A percentile compares a stretch with the other conserved stretches of the same genome.
phyloP scores from a whole-genome alignment of 331 rosid species.

The Acacia pycnantha region DNA sequence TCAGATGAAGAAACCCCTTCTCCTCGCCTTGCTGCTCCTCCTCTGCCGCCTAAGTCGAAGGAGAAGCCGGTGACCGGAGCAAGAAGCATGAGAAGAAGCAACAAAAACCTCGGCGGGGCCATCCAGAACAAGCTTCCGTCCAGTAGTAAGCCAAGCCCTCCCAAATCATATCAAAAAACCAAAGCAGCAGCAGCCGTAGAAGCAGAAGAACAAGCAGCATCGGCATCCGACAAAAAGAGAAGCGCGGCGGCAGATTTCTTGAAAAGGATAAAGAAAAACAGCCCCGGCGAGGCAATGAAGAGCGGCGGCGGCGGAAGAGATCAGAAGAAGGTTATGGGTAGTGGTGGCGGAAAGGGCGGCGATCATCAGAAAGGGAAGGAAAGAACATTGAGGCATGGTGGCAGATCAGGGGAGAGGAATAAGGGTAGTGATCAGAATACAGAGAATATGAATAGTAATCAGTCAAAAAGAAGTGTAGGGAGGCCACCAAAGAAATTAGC shows the following conservation, averaged over 20 bases:
- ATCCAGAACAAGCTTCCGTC: conserved; percentile 26
- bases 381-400: conserved; percentile 39
- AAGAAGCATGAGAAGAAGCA: conserved; percentile 68
- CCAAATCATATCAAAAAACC: conserved; percentile 36
- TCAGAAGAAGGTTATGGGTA: conserved; percentile 48
- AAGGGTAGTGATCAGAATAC: conserved; percentile 28
- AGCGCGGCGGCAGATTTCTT: conserved; percentile 80
- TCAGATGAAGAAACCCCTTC: conserved; percentile 42
- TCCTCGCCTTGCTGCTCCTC: conserved; percentile 18
- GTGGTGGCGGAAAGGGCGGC: conserved; percentile 22
- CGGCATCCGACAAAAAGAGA: conserved; percentile 53
- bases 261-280: conserved; percentile 69
- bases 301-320: conserved; percentile 32
- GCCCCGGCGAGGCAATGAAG: conserved; percentile 38
- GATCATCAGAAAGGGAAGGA: conserved; percentile 45
- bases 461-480: conserved; percentile 73
- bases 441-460: conserved; percentile 27
- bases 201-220: neutral
- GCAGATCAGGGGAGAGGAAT: conserved; percentile 37
- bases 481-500: conserved; percentile 73
- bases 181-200: conserved; percentile 41
- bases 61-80: conserved; percentile 72
- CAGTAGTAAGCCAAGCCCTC: conserved; percentile 7
- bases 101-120: conserved; percentile 35
- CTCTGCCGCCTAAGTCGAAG: conserved; percentile 31